These are phyloP conservation scores for Pisolithus albus DNA, from an alignment of 768 basidiomycete genomes.

Conservation along the genomic window DNA sequence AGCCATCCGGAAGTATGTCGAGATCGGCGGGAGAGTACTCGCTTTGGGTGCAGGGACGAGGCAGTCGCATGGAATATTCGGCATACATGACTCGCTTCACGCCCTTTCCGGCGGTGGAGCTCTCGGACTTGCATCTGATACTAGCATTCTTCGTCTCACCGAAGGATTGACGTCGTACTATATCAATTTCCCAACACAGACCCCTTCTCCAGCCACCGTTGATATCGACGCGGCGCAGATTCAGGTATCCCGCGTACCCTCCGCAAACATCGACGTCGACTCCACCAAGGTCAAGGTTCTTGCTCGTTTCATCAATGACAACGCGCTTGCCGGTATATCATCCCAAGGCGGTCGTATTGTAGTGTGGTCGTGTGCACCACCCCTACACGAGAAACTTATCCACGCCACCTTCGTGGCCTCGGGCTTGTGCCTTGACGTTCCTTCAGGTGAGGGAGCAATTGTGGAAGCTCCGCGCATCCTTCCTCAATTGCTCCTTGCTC, in stretches of 20 bases:
- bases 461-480: constrained; percentile 6
- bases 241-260: constrained; percentile 7
- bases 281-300: constrained; percentile 9
- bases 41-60: constrained; percentile 59
- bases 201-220: constrained; percentile 8
- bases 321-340: constrained; percentile 18
- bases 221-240: constrained; percentile 1
- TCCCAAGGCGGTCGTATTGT: constrained; percentile 19
- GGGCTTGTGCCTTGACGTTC: constrained; percentile 13
- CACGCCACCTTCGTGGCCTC: constrained; percentile 19
- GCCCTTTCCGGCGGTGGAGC: constrained; percentile 31
- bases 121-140: constrained; percentile 26
- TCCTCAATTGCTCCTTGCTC: constrained; percentile 25
- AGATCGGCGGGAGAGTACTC: constrained; percentile 64
- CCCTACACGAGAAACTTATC: constrained; percentile 19
- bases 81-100: constrained; percentile 31
- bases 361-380: constrained; percentile 25
- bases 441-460: background rate
- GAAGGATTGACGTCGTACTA: constrained; percentile 17
- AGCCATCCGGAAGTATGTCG: constrained; percentile 53
- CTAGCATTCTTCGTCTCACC: constrained; percentile 18
- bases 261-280: constrained; percentile 13
- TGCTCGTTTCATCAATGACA: constrained; percentile 14
- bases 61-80: constrained; percentile 36
- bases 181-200: constrained; percentile 21